Evolutionary conservation across 2,329 filamentous ascomycete species (phyloP), one percentile per base, ranked within the genome.

Genomic region (Ascochyta rabiei): DNA sequence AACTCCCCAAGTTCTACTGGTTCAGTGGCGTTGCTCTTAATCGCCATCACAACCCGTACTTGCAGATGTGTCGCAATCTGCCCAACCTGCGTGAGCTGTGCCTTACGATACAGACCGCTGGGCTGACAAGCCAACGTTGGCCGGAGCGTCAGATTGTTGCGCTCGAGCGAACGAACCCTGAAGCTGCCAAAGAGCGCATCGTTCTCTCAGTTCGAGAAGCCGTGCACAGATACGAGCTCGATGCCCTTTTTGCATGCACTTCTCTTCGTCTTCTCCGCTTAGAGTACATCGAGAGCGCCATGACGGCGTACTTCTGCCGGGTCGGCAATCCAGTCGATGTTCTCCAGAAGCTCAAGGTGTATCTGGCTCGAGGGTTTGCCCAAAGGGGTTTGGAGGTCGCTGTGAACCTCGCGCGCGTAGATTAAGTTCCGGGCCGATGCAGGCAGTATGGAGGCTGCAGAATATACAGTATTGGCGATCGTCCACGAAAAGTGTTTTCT

Each of bases 41-140:
- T 2, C 97, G 93, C 66, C 96, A 95, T 1, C 91, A 86, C 70
- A 98, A 96, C 70, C 97, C 93, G 53, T 91, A 91, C 64, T 86
- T 91, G 0, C 91, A 91, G 66, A 96, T 93, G 68, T 96, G 91
- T 46, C 96, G 75, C 12, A 91, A 86, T 66, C 91, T 96, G 3
- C 91, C 89, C 2, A 92, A 81, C 71, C 96, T 96, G 0, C 86
- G 83, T 0, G 88, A 88, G 9, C 90, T 93, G 66, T 85, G 86
- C 35, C 91, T 84, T 74, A 96, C 92, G 9, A 96, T 80, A 1
- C 91, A 91, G 1, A 93, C 93, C 9, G 93, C 90, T 1, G 90
- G 88, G 7, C 90, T 85, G 53, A 86, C 87, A 0, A 88, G 80
- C 65, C 91, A 89, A 71, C 90, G 95, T 9, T 81, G 80, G 7